phyloP scores from a whole-genome alignment of 1,139 yeast species.

The Yamadazyma diospyri region DNA sequence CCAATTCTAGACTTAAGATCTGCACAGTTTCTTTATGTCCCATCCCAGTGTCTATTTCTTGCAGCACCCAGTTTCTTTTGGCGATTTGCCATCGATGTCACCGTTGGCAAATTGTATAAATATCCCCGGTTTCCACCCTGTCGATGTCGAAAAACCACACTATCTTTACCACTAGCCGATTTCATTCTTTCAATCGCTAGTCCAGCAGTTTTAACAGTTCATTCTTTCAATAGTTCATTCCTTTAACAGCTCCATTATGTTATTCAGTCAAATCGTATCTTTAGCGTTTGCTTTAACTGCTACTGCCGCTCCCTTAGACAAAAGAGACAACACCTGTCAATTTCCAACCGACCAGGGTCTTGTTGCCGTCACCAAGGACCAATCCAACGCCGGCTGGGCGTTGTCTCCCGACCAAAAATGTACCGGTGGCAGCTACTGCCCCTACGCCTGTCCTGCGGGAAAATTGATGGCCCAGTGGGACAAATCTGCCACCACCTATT shows the following conservation, averaged over 20 bases:
- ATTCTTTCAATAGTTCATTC: constrained; percentile 1
- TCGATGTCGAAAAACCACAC: not conserved
- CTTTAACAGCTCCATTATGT: constrained; percentile 17
- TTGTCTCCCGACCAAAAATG: constrained; percentile 75
- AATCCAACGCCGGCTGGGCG: constrained; percentile 82
- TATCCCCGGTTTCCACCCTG: no score
- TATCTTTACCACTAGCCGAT: no score
- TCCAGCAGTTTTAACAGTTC: not conserved
- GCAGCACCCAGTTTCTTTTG: no score
- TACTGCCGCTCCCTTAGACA: constrained; percentile 26
- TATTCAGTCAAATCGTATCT: constrained; percentile 16
- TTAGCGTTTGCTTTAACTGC: constrained; percentile 19
- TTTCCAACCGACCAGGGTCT: constrained; percentile 67
- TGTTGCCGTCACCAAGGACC: constrained; percentile 59
- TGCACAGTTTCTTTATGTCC: no score
- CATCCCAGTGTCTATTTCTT: no score
- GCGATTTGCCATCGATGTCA: no score
- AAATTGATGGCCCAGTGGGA: constrained; percentile 81
- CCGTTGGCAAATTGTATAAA: no score
- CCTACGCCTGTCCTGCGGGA: constrained; percentile 87
- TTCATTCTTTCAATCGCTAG: no score
- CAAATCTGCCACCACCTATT: constrained; percentile 51
- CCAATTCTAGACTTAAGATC: no score
- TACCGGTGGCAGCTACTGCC: constrained; percentile 73
- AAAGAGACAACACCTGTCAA: constrained; percentile 47